Percentiles rank a stretch among this genome's conserved stretches.
Evolutionary conservation across 768 basidiomycete genomes (phyloP).

Genomic region (Trichaptum fuscoviolaceum): DNA sequence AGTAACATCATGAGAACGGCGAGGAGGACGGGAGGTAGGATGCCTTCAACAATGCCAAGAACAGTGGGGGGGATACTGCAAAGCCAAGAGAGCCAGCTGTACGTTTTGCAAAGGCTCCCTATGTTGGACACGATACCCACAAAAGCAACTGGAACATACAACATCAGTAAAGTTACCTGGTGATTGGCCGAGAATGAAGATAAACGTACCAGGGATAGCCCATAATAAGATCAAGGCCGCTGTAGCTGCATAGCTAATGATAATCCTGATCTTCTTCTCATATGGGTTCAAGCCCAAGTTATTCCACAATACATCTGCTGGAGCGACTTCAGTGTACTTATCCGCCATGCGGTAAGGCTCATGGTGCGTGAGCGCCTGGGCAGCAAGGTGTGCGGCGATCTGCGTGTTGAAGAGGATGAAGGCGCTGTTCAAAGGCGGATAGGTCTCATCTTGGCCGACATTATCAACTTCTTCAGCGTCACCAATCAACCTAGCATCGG

Average conservation of each 20-base stretch:
- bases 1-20: constrained; percentile 58
- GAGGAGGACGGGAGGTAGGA: constrained; percentile 60
- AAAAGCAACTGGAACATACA: constrained; percentile 38
- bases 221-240: constrained; percentile 57
- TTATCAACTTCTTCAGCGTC: constrained; percentile 26
- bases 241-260: constrained; percentile 51
- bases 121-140: constrained; percentile 62
- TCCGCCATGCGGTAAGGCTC: constrained; percentile 50
- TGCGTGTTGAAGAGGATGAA: constrained; percentile 70
- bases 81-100: constrained; percentile 4
- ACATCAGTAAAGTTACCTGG: neutral
- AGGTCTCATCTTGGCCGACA: constrained; percentile 31
- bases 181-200: neutral
- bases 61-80: constrained; percentile 17
- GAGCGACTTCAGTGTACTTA: constrained; percentile 54
- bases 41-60: constrained; percentile 57
- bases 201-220: constrained; percentile 41
- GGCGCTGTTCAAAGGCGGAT: constrained; percentile 40
- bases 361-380: constrained; percentile 53
- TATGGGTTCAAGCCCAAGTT: constrained; percentile 50
- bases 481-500: neutral
- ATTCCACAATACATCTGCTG: constrained; percentile 51
- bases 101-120: constrained; percentile 42
- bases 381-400: constrained; percentile 67
- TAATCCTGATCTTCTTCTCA: constrained; percentile 50